Evolutionary conservation across 1,139 yeast species (phyloP).

Genomic region (Arxiozyma heterogenica): DNA sequence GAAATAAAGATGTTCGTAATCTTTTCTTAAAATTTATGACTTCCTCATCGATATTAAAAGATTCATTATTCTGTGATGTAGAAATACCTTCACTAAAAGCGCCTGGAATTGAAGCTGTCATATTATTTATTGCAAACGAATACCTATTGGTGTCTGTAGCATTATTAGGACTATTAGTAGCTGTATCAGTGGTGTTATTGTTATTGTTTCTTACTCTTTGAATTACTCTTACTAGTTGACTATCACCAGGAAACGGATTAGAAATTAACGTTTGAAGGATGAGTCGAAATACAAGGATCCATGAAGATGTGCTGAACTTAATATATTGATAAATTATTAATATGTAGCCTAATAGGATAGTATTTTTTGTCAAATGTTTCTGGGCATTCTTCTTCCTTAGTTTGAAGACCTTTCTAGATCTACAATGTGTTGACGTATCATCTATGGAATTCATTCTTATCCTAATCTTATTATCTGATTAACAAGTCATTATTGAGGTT

Average conservation of each 20-base stretch:
- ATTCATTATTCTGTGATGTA: too few relatives aligned
- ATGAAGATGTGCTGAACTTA: conserved; percentile 23
- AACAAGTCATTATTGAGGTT: background rate
- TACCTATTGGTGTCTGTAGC: background rate
- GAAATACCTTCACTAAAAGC: conserved; percentile 9
- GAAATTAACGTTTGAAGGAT: conserved; percentile 27
- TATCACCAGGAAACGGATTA: conserved; percentile 31
- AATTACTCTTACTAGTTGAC: conserved; percentile 14
- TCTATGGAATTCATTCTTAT: background rate
- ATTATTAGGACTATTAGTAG: conserved; percentile 5
- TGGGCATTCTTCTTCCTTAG: conserved; percentile 23
- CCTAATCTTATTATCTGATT: too few relatives aligned
- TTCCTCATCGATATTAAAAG: background rate
- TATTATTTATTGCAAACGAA: background rate
- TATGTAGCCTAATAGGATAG: conserved; percentile 20
- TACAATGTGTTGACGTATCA: background rate
- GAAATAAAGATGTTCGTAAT: conserved; percentile 21
- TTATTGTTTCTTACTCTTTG: conserved; percentile 13
- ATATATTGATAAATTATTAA: conserved; percentile 22
- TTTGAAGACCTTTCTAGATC: conserved; percentile 8
- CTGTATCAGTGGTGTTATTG: conserved; percentile 4
- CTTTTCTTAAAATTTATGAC: conserved; percentile 18
- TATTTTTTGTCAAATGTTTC: conserved; percentile 15
- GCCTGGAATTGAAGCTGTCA: conserved; percentile 19
- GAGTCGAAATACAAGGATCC: conserved; percentile 20